Evolutionary conservation across 139 green algal species (phyloP).

Genomic region (Coelastrella sp.): DNA sequence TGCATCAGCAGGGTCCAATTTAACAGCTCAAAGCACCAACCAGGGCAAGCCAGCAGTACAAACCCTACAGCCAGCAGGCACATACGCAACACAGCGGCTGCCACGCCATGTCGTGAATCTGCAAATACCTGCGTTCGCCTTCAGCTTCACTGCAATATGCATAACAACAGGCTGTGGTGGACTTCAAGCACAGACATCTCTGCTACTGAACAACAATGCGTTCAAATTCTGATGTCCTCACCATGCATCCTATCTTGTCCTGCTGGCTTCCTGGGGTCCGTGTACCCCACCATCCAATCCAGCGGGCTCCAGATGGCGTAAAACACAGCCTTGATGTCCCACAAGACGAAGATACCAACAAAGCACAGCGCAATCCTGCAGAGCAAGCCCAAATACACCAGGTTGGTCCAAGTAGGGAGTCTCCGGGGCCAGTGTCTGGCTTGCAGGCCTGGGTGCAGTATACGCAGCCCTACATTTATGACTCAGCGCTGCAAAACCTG

Average conservation of each 20-base stretch:
- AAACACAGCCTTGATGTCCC: conserved; percentile 94
- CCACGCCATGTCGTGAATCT: background rate
- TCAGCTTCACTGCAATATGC: no score
- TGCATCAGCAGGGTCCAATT: no score
- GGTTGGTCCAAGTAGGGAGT: no score
- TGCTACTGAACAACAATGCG: background rate
- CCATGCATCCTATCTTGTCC: conserved; percentile 82
- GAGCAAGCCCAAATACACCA: no score
- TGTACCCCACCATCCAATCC: conserved; percentile 86
- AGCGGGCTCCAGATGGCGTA: conserved; percentile 91
- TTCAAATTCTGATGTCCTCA: conserved; percentile 49
- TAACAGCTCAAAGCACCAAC: background rate
- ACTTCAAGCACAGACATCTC: no score
- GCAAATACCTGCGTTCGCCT: background rate
- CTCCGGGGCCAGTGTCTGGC: no score
- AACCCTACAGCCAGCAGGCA: background rate
- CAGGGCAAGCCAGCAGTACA: background rate
- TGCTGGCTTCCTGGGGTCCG: conserved; percentile 83
- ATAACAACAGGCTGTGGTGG: no score
- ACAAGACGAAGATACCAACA: conserved; percentile 79
- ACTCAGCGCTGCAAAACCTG: no score
- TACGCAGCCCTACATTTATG: no score
- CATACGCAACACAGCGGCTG: background rate
- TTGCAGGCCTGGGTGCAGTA: no score
- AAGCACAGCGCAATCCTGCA: conserved; percentile 59